Percentiles rank a stretch among this genome's conserved stretches.
phyloP scores from a whole-genome alignment of 1,284 basidiomycete species.

The Apiotrichum montevideense region DNA sequence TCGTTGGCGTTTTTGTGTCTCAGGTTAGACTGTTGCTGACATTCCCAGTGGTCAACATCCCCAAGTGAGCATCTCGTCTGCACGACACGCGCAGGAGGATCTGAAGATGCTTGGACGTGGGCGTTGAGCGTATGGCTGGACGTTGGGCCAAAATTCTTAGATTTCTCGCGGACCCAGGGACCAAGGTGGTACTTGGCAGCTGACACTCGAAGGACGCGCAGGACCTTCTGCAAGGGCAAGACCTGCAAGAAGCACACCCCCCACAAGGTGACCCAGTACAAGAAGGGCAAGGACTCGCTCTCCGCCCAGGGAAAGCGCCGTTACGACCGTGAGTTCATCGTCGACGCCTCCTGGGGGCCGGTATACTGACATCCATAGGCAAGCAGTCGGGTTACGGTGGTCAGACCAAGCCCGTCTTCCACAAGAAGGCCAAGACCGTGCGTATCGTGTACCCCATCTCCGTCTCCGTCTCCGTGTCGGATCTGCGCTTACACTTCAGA shows the following conservation, averaged over 20 bases:
- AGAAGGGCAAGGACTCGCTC: conserved; percentile 95
- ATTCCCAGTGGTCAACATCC: conserved; percentile 2
- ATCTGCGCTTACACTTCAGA: conserved; percentile 43
- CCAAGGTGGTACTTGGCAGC: too few species aligned
- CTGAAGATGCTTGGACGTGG: not conserved
- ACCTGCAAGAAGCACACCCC: conserved; percentile 99
- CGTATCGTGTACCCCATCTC: conserved; percentile 12
- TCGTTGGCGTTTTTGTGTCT: too few species aligned
- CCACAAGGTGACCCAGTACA: conserved; percentile 95
- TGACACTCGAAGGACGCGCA: conserved; percentile 38
- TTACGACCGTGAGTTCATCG: conserved; percentile 69
- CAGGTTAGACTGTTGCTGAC: not conserved
- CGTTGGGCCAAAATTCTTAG: too few species aligned
- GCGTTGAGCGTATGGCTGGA: too few species aligned
- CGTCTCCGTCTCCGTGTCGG: not conserved
- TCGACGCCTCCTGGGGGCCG: not conserved
- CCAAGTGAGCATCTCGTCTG: conserved; percentile 1
- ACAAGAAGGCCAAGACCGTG: conserved; percentile 57
- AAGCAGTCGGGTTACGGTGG: conserved; percentile 99
- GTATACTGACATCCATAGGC: conserved; percentile 22
- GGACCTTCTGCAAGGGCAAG: conserved; percentile 88
- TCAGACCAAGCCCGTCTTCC: conserved; percentile 99
- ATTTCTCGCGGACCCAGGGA: too few species aligned
- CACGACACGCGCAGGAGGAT: too few species aligned
- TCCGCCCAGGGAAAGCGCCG: conserved; percentile 99